Evolutionary conservation across 169 alveolate genomes (phyloP), one percentile per base, ranked within the genome.

Genomic region (Nephromyces sp.): DNA sequence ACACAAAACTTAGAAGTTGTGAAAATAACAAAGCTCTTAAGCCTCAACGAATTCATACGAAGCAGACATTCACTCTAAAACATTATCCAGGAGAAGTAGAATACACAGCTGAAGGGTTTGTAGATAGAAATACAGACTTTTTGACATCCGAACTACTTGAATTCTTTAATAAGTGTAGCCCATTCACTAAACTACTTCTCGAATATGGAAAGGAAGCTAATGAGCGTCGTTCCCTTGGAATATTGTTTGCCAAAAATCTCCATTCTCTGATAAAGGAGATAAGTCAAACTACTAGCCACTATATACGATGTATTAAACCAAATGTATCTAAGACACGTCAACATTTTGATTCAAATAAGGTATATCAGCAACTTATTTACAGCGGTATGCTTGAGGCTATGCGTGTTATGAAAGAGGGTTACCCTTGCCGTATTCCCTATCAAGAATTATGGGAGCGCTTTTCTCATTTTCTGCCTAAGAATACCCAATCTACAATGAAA

Each of bases 381-480:
- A 68, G 74, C 31, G 74, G 74, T 3, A 68, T 68, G 74, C 0
- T 30, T 1, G 74, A 27, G n/a, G 61, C 33, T 3, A 35, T 68
- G 4, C 67, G 5, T 24, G 74, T 68, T 15, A 68, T 68, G 74
- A 30, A 25, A 32, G 74, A 68, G 51, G 74, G 74, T 25, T 68
- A 43, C 5, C 74, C 74, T 0, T 68, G 74, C 5, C 74, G 74
- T 24, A 30, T 68, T 8, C 71, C 74, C 31, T 68, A 68, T 66
- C n/a, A 3, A 27, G 68, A 31, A 1, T 27, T 68, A 24, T 68
- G 74, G 74, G 68, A 8, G 6, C 57, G 68, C 2, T 68, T 43
- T 27, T 34, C n/a, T 6, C 30, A 27, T 27, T 2, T 1, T 25
- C 74, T 68, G 27, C 74, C 74, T 0, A 3, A 0, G 57, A 6